Percentiles rank a stretch among this genome's conserved stretches.
These are phyloP conservation scores for Ophiosphaerella narmari DNA, from an alignment of 2,329 filamentous ascomycete species.

Conservation along the genomic window DNA sequence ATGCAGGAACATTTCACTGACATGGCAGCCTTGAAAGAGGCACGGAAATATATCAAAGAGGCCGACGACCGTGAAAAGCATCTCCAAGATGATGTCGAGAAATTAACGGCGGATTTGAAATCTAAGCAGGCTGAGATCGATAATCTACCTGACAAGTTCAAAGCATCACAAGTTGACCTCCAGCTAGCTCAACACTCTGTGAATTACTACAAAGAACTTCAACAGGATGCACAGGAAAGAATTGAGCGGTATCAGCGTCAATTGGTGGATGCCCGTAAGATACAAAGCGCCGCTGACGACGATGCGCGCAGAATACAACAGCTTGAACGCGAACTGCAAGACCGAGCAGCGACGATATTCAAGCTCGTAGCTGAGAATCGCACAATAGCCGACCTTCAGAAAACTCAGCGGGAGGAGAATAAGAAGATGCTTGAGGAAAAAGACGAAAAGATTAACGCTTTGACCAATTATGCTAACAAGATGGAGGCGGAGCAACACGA, in stretches of 20 bases:
- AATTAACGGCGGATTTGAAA: constrained; percentile 11
- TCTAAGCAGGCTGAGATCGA: constrained; percentile 18
- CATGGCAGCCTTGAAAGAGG: constrained; percentile 14
- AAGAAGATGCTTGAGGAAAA: constrained; percentile 4
- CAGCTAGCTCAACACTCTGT: constrained; percentile 16
- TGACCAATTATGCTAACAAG: not conserved
- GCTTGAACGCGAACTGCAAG: constrained; percentile 10
- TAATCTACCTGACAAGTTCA: constrained; percentile 17
- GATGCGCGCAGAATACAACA: constrained; percentile 9
- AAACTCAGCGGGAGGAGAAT: constrained; percentile 6
- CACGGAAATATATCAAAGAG: constrained; percentile 20
- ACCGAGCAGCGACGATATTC: constrained; percentile 8
- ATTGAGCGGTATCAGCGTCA: constrained; percentile 17
- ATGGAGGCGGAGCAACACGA: not conserved
- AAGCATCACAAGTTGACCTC: constrained; percentile 20
- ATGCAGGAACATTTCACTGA: constrained; percentile 14
- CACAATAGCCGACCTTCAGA: constrained; percentile 6
- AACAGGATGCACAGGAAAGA: constrained; percentile 9
- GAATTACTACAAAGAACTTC: constrained; percentile 13
- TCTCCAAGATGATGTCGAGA: constrained; percentile 9
- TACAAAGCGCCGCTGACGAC: constrained; percentile 3
- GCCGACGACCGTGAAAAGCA: constrained; percentile 14
- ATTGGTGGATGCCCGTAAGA: constrained; percentile 5
- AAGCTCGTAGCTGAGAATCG: constrained; percentile 18
- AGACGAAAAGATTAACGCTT: constrained; percentile 2